Evolutionary conservation across 371 early-diverging fungal genomes (phyloP).

Genomic region (Chytridium lagenaria): DNA sequence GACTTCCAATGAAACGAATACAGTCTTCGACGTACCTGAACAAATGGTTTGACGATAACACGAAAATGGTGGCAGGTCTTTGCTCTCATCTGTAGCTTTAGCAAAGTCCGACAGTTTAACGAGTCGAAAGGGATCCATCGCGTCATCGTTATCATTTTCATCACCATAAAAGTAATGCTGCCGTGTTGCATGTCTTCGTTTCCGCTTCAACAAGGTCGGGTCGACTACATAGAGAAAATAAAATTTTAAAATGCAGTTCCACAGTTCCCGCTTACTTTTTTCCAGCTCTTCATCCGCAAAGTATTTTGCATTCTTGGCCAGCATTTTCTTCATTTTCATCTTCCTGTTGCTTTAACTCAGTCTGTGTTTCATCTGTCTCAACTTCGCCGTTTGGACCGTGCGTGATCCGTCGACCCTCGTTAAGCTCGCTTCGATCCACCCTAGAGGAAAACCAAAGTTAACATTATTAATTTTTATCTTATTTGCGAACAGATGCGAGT

Average conservation of each 20-base stretch:
- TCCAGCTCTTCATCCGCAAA: conserved; percentile 57
- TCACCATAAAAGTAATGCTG: conserved; percentile 32
- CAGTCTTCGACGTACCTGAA: conserved; percentile 14
- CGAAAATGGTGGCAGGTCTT: too few species aligned
- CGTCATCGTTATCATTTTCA: conserved; percentile 8
- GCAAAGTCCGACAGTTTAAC: conserved; percentile 17
- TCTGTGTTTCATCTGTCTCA: conserved; percentile 61
- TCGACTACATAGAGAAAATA: conserved; percentile 23
- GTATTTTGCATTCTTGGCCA: conserved; percentile 60
- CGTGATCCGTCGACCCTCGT: conserved; percentile 31
- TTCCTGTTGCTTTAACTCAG: conserved; percentile 37
- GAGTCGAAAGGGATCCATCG: conserved; percentile 30
- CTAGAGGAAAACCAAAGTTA: conserved; percentile 11
- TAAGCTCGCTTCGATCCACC: conserved; percentile 26
- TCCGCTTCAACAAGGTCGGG: conserved; percentile 22
- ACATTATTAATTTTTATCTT: too few species aligned
- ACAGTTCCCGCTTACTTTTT: conserved; percentile 39
- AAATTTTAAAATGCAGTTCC: conserved; percentile 7
- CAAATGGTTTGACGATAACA: conserved; percentile 24
- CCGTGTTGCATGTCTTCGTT: conserved; percentile 27
- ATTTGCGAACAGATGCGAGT: too few species aligned
- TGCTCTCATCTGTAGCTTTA: too few species aligned
- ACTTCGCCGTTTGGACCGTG: conserved; percentile 57
- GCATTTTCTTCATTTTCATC: conserved; percentile 53
- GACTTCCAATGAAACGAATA: background rate